Base-by-base conservation (phyloP, 2,329 filamentous ascomycete species). In the Septoria petroselini region DNA sequence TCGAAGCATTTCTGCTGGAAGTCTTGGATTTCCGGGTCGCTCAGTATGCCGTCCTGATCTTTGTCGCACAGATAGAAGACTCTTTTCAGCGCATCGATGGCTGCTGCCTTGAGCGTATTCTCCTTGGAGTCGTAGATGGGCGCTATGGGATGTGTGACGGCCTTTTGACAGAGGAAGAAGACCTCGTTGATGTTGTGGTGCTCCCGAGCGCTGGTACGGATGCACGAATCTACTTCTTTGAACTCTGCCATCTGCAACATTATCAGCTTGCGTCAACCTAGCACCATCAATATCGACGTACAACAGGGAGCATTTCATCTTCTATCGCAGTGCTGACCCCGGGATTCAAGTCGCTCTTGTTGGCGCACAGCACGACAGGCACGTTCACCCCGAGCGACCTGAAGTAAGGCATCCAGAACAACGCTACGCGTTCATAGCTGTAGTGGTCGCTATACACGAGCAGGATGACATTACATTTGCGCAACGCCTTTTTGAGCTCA, bases 351-450 rank as follows among this genome's bases (percentile, higher is more conserved):
- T 98, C 93, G n/a, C 89, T 88, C 71, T 98, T 98, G 76, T 97
- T 97, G 65, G 93, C 90, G 65, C 93, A 97, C 49, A 98, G 75
- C 37, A 98, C 91, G 8, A 98, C 93, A 0, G 93, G 93, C 14
- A 98, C 90, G 67, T 98, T 98, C 66, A 98, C 93, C n/a, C 93
- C 93, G 31, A 98, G 80, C 3, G 91, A 95, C 54, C 93, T 86
- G 66, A 98, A 97, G 71, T 96, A 94, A 8, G 93, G 93, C 81
- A 98, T 86, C 93, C 93, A 98, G 71, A 97, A 98, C 38, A 98
- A 77, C 3, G 91, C 93, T 3, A 98, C 91, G 30, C 93, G 80
- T 68, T 98, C 93, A 73, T 97, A 98, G 77, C 91, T 97, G 75
- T 98, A 98, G 72, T 97, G 91, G 69, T 98, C 93, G 59, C 91